These are phyloP conservation scores for Pichia inconspicua DNA, from an alignment of 1,139 yeast species.

Conservation along the genomic window DNA sequence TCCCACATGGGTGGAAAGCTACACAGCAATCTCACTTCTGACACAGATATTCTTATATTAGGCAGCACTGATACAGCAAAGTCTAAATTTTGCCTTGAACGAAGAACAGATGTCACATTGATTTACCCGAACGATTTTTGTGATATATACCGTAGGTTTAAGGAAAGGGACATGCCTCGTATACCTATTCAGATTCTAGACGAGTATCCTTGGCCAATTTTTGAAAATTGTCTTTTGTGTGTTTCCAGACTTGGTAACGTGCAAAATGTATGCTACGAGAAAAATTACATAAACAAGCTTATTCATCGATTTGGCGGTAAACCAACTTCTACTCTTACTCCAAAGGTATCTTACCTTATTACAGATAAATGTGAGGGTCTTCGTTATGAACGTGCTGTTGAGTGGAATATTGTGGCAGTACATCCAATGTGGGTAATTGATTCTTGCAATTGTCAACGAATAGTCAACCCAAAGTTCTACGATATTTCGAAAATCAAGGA, in stretches of 20 bases:
- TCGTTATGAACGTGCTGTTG: slow-evolving; percentile 53
- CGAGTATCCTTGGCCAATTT: slow-evolving; percentile 18
- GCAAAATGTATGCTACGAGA: slow-evolving; percentile 17
- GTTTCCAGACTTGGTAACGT: slow-evolving; percentile 22
- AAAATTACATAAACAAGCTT: slow-evolving; percentile 31
- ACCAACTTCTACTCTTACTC: slow-evolving; percentile 49
- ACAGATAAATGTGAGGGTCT: slow-evolving; percentile 50
- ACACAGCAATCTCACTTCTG: slow-evolving; percentile 56
- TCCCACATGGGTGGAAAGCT: slow-evolving; percentile 57
- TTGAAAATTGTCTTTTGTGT: slow-evolving; percentile 25
- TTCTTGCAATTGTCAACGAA: slow-evolving; percentile 53
- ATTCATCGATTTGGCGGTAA: slow-evolving; percentile 52
- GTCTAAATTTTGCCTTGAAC: slow-evolving; percentile 53
- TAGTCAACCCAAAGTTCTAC: slow-evolving; percentile 45
- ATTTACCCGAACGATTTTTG: slow-evolving; percentile 41
- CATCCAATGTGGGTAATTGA: slow-evolving; percentile 74
- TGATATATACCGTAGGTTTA: slow-evolving; percentile 30
- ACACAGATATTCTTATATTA: slow-evolving; percentile 59
- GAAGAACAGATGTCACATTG: slow-evolving; percentile 53
- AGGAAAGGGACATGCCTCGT: slow-evolving; percentile 24
- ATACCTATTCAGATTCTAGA: slow-evolving; percentile 18
- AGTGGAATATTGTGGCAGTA: slow-evolving; percentile 62
- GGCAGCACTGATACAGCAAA: slow-evolving; percentile 63
- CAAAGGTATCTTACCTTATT: slow-evolving; percentile 43
- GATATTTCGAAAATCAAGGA: slow-evolving; percentile 29